Evolutionary conservation across 2,329 filamentous ascomycete species (phyloP), one percentile per base, ranked within the genome.

Genomic region (Alternaria tenuissima): DNA sequence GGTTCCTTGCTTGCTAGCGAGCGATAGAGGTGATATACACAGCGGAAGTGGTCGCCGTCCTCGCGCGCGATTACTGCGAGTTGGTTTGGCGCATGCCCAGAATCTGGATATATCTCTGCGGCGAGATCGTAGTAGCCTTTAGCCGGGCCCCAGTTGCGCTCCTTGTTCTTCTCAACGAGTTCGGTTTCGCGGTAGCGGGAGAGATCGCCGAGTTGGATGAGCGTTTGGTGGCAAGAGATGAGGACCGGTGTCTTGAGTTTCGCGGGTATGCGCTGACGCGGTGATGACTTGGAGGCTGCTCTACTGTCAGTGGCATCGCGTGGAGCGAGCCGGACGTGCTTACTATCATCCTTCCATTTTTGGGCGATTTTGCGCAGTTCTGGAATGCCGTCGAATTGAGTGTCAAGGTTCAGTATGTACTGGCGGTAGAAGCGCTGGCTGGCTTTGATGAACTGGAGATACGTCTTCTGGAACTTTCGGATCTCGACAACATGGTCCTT

Each of bases 21-120:
- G 64, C 94, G 89, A 75, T 97, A 95, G 41, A 98, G 87, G 77
- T 97, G 89, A 78, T 97, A 98, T 30, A 96, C 90, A 9, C 93
- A 89, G 62, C 93, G 88, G 52, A 98, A 86, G 75, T 96, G 91
- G 67, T 94, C 90, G 59, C 86, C 87, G 69, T 94, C 88, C 54
- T 91, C 89, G 48, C 92, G 86, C 61, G 91, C 90, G 60, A 98
- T 90, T 36, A 98, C 91, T 36, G 92, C 94, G 76, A 95, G 88
- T 78, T 98, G 95, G 72, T 99, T 94, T 73, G 96, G 91, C 16
- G 93, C 91, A 64, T 89, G 87, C 30, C 94, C 94, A 46, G 91
- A 93, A 18, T 87, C 83, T 3, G 94, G 93, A 67, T 91, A 86
- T 54, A 98, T 85, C 52, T 91, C 88, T 65, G 89, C 88, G 22